Evolutionary conservation across 2,329 filamentous ascomycete genomes (phyloP).

Genomic region (Trichoderma sp.): DNA sequence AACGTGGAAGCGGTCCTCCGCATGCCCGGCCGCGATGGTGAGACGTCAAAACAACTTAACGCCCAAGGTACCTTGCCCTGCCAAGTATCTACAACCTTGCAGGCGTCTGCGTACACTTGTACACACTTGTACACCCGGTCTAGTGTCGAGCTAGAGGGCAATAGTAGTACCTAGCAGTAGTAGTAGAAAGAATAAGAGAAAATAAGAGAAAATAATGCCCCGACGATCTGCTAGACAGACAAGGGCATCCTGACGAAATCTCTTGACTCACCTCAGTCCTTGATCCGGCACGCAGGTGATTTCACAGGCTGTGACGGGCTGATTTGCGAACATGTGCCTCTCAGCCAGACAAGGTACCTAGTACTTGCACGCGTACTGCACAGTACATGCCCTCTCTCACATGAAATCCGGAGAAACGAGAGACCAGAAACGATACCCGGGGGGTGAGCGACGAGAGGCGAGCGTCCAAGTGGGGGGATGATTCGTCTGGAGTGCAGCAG

Average conservation of each 20-base stretch:
- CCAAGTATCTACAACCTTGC: slow-evolving; percentile 6
- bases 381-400: slow-evolving; percentile 11
- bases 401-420: neutral
- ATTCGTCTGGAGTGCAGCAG: neutral
- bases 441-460: neutral
- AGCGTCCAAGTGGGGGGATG: slow-evolving; percentile 7
- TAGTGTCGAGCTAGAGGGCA: neutral
- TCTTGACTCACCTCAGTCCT: slow-evolving; percentile 1
- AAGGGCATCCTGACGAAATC: neutral
- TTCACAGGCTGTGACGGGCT: slow-evolving; percentile 3
- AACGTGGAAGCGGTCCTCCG: slow-evolving; percentile 13
- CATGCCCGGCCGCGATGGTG: slow-evolving; percentile 15
- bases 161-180: no score
- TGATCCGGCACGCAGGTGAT: neutral
- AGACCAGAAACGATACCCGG: neutral
- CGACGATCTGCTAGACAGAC: neutral
- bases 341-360: neutral
- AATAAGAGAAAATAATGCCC: neutral
- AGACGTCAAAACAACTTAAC: neutral
- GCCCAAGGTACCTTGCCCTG: slow-evolving; percentile 4
- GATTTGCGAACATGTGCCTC: slow-evolving; percentile 9
- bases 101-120: no score
- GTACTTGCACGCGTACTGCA: neutral
- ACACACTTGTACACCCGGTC: neutral
- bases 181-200: neutral